Percentiles rank a stretch among this genome's conserved stretches.
These are phyloP conservation scores for Incumbomyces delicatus DNA, from an alignment of 2,329 filamentous ascomycete species.

Conservation along the genomic window DNA sequence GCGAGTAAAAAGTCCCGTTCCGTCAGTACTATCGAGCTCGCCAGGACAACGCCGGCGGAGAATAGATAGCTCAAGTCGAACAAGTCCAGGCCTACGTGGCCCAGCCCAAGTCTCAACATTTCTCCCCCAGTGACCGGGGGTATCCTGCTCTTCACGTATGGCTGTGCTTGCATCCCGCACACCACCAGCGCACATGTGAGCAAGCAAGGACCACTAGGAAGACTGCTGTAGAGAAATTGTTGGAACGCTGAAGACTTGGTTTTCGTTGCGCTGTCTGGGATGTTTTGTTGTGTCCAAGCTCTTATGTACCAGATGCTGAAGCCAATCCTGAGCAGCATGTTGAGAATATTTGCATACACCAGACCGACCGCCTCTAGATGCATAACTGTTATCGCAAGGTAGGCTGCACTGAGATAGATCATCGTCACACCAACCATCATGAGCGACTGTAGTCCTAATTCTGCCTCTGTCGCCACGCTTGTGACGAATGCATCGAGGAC, in stretches of 20 bases:
- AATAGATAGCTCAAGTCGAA: conserved; percentile 5
- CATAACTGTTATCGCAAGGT: conserved; percentile 60
- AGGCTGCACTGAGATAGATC: conserved; percentile 65
- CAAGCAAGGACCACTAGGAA: neutral
- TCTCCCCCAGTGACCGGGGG: neutral
- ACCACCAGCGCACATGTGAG: neutral
- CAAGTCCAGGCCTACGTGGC: neutral
- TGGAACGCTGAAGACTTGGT: neutral
- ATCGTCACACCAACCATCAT: conserved; percentile 79
- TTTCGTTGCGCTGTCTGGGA: neutral
- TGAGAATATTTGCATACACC: conserved; percentile 77
- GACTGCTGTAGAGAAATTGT: neutral
- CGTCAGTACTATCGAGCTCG: conserved; percentile 7
- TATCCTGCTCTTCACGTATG: neutral
- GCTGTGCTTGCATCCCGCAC: neutral
- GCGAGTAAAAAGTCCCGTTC: conserved; percentile 15
- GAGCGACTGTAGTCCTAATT: conserved; percentile 66
- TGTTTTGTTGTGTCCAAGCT: conserved; percentile 10
- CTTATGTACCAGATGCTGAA: conserved; percentile 71
- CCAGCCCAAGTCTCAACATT: neutral
- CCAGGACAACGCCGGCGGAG: neutral
- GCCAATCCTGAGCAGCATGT: conserved; percentile 74
- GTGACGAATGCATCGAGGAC: conserved; percentile 88
- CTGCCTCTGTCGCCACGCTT: conserved; percentile 63
- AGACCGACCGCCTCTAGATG: conserved; percentile 67